phyloP scores from a whole-genome alignment of 345 rosid species.

The Pistacia vera region DNA sequence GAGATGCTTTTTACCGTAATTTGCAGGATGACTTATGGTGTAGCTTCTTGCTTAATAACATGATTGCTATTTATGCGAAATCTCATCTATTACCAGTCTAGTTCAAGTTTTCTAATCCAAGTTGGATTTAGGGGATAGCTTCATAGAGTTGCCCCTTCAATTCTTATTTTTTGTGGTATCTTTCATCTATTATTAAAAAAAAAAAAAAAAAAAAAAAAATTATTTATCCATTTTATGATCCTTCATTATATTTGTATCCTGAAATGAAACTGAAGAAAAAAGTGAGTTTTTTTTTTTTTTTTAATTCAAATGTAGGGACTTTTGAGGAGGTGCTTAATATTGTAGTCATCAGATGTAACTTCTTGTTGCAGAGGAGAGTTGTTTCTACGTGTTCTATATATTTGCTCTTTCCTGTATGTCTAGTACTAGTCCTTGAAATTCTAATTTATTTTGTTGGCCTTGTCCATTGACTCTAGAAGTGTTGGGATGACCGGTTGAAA shows the following conservation, averaged over 20 bases:
- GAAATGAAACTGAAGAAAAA: no score
- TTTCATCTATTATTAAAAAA: no score
- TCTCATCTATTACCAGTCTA: not conserved
- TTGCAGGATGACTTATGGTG: not conserved
- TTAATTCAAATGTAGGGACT: not conserved
- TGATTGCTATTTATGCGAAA: not conserved
- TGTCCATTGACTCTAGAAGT: not conserved
- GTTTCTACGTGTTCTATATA: not conserved
- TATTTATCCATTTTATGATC: not conserved
- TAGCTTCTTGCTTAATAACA: not conserved
- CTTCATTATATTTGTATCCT: no score
- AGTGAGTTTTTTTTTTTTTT: not conserved
- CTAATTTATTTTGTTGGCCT: not conserved
- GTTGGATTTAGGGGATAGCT: not conserved
- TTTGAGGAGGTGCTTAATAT: not conserved
- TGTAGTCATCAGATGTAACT: not conserved
- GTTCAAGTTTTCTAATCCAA: not conserved
- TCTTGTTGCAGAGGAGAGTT: not conserved
- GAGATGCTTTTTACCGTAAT: no score
- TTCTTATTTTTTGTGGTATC: not conserved
- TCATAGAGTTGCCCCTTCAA: not conserved
- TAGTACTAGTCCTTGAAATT: not conserved
- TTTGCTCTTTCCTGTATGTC: not conserved
- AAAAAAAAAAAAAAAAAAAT: no score
- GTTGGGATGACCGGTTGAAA: not conserved